Conservation (phyloP, 257 asterid genomes). For the Salvia rosmarinus region DNA sequence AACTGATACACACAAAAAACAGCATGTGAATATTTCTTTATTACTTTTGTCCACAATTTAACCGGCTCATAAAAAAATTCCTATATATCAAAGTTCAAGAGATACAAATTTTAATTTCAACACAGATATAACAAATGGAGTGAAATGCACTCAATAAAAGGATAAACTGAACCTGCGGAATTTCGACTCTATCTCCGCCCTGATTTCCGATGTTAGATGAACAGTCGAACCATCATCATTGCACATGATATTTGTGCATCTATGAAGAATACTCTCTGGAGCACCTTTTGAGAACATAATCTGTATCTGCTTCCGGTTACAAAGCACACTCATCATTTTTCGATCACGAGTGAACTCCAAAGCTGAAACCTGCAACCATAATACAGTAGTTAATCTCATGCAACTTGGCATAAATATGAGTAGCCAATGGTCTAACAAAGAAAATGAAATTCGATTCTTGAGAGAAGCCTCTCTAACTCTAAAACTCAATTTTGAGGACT, state of each 20-base stretch:
- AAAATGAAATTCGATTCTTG: constrained; percentile 7
- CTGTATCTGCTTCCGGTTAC: constrained; percentile 90
- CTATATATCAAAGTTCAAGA: constrained; percentile 20
- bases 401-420: not conserved
- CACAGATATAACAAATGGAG: constrained; percentile 18
- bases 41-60: not conserved
- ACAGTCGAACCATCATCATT: constrained; percentile 86
- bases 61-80: not conserved
- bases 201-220: constrained; percentile 73
- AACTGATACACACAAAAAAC: constrained; percentile 2
- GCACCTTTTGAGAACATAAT: constrained; percentile 99
- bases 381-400: constrained; percentile 15
- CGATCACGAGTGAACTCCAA: constrained; percentile 99
- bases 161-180: constrained; percentile 63
- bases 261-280: constrained; percentile 92
- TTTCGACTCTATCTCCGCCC: constrained; percentile 76
- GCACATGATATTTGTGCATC: constrained; percentile 87
- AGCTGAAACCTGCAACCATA: constrained; percentile 68
- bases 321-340: constrained; percentile 98
- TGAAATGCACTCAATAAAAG: constrained; percentile 7
- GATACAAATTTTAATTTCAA: constrained; percentile 1
- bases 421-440: not conserved
- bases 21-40: constrained; percentile 23
- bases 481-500: constrained; percentile 11
- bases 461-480: constrained; percentile 23